Evolutionary conservation across 2,329 filamentous ascomycete species (phyloP), one percentile per base, ranked within the genome.

Genomic region (Elsinoe arachidis): DNA sequence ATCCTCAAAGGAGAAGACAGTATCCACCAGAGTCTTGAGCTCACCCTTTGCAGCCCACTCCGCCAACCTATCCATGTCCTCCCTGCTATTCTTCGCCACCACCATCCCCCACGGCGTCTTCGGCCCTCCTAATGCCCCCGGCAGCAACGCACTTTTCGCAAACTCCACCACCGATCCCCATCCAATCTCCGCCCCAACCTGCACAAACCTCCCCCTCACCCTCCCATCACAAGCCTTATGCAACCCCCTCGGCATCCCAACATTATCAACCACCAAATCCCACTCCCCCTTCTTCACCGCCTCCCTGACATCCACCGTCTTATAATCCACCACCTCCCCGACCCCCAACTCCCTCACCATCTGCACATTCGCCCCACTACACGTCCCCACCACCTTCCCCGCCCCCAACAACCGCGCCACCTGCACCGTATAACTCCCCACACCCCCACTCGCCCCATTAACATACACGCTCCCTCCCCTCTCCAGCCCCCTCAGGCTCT

Each of bases 361-460:
- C 44, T 80, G 76, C 0, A 77, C 72, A 65, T 86, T 87, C 5
- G 67, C 67, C 0, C 71, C 74, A 9, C 82, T 86, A 64, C 84
- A 87, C 3, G 76, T 77, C 1, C 75, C 74, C 1, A 78, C 80
- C 33, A 87, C 83, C 60, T 78, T 9, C 26, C 26, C 71, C 62
- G 79, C 83, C 0, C 82, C 83, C 2, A 81, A 64, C 0, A 73
- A 71, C 66, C 85, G 86, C 7, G 83, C 83, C 44, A 86, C 77
- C 65, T 87, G 84, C 55, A 87, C 80, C 0, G 75, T 78, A 58
- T 77, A 84, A 0, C 77, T 75, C 0, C 84, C 84, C 0, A 75
- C 78, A 0, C 84, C 84, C 9, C 84, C 84, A 5, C 77, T 81
- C 0, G 82, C 83, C 11, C 82, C 83, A 61, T 86, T 86, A 67